Conservation (phyloP, 2,329 filamentous ascomycete genomes). For the Fusarium algeriense region DNA sequence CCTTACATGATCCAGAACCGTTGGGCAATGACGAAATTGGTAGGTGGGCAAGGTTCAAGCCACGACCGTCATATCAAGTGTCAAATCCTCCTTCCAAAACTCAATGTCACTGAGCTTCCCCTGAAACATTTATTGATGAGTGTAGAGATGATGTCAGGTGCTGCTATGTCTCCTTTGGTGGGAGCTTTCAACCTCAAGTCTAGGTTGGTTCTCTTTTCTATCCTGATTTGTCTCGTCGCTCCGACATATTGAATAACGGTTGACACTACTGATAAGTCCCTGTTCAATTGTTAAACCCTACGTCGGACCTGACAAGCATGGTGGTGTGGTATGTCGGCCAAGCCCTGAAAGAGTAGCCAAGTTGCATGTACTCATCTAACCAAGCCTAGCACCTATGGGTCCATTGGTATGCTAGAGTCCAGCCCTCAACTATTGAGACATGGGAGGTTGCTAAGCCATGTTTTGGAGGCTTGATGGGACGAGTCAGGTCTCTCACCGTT, state of each 20-base stretch:
- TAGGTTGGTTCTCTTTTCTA: not conserved
- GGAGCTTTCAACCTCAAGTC: slow-evolving; percentile 1
- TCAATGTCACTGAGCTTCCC: slow-evolving; percentile 30
- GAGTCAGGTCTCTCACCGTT: slow-evolving; percentile 31
- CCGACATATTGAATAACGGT: slow-evolving; percentile 14
- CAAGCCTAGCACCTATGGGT: slow-evolving; percentile 3
- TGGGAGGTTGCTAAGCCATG: slow-evolving; percentile 16
- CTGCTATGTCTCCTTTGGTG: slow-evolving; percentile 8
- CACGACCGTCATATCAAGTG: slow-evolving; percentile 39
- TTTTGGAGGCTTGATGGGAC: slow-evolving; percentile 7
- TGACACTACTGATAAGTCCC: slow-evolving; percentile 20
- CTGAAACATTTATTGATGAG: slow-evolving; percentile 34
- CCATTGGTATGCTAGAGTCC: slow-evolving; percentile 18
- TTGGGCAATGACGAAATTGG: slow-evolving; percentile 23
- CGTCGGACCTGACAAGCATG: slow-evolving; percentile 10
- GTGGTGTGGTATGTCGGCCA: slow-evolving; percentile 7
- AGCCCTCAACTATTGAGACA: slow-evolving; percentile 19
- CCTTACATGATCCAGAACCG: slow-evolving; percentile 34
- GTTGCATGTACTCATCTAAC: slow-evolving; percentile 1
- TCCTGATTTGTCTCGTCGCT: slow-evolving; percentile 7
- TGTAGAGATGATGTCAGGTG: slow-evolving; percentile 30
- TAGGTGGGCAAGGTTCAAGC: slow-evolving; percentile 34
- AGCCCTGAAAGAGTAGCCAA: not conserved
- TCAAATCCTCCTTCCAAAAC: slow-evolving; percentile 10
- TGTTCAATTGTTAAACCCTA: slow-evolving; percentile 27